Percentiles rank a stretch among this genome's conserved stretches.
Evolutionary conservation across 2,329 filamentous ascomycete genomes (phyloP).

Genomic region (Sclerotinia borealis): DNA sequence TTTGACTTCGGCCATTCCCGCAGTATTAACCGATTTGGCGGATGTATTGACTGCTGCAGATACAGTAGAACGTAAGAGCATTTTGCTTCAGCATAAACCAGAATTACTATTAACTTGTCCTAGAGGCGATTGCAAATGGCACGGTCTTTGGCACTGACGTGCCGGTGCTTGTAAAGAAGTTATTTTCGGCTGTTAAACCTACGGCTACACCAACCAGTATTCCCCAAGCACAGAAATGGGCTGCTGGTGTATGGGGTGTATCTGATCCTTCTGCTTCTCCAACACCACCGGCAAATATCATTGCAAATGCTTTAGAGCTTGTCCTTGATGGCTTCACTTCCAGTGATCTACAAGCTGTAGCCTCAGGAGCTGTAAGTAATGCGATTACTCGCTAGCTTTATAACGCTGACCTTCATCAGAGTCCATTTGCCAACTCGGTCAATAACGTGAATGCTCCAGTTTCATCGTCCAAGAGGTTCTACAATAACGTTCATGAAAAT

Average conservation of each 20-base stretch:
- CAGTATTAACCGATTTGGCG: not conserved
- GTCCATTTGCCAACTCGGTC: not conserved
- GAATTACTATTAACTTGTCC: not conserved
- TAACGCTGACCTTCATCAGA: not conserved
- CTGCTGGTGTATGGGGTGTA: conserved; percentile 11
- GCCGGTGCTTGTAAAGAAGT: conserved; percentile 14
- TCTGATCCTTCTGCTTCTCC: conserved; percentile 5
- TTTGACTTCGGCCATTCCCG: not conserved
- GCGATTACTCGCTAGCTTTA: not conserved
- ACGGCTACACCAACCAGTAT: conserved; percentile 26
- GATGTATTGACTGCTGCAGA: not conserved
- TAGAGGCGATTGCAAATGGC: conserved; percentile 17
- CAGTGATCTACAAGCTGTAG: conserved; percentile 13
- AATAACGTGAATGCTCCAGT: not conserved
- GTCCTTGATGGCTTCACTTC: conserved; percentile 18
- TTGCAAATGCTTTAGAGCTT: conserved; percentile 16
- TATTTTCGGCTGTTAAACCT: conserved; percentile 23
- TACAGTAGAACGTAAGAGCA: not conserved
- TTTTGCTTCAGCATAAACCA: no score
- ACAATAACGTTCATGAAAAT: conserved; percentile 32
- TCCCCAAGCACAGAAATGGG: conserved; percentile 17
- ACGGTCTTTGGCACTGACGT: conserved; percentile 17
- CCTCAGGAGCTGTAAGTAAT: not conserved
- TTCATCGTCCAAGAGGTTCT: conserved; percentile 17
- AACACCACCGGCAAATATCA: conserved; percentile 14